A percentile compares a stretch with the other conserved stretches of the same genome.
These are phyloP conservation scores for Globisporangium lucens DNA, from an alignment of 352 stramenopile genomes.

Conservation along the genomic window DNA sequence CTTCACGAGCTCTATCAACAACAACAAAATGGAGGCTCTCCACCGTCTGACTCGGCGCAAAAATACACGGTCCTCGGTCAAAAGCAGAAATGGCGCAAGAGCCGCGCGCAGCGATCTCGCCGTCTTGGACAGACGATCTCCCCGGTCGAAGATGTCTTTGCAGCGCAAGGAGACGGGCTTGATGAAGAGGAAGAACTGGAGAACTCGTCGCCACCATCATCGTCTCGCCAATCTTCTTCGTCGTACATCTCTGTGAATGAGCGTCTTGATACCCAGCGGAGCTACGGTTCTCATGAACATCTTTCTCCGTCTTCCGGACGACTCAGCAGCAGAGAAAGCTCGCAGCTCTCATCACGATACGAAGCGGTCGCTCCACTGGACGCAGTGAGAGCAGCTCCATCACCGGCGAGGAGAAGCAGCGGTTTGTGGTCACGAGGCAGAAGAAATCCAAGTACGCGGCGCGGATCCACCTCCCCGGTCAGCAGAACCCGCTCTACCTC, in stretches of 20 bases:
- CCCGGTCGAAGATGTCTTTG: conserved; percentile 28
- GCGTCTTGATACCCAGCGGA: background rate
- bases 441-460: conserved; percentile 59
- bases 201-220: conserved; percentile 15
- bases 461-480: conserved; percentile 51
- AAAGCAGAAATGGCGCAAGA: conserved; percentile 62
- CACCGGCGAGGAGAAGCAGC: conserved; percentile 20
- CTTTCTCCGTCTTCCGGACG: conserved; percentile 9
- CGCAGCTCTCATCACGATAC: conserved; percentile 6
- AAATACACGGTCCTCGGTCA: conserved; percentile 59
- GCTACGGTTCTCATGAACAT: background rate
- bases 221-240: conserved; percentile 11
- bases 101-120: conserved; percentile 32
- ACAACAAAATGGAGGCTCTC: conserved; percentile 33
- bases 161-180: background rate
- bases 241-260: conserved; percentile 4
- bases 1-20: background rate
- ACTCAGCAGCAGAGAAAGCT: conserved; percentile 23
- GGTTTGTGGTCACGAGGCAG: conserved; percentile 54
- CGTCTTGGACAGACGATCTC: conserved; percentile 35
- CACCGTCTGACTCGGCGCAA: conserved; percentile 13
- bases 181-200: conserved; percentile 21
- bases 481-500: conserved; percentile 63
- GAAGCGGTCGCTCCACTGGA: conserved; percentile 17
- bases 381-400: conserved; percentile 19